phyloP scores from a whole-genome alignment of 2,329 filamentous ascomycete genomes.

The Torrubiellomyces zombiae region DNA sequence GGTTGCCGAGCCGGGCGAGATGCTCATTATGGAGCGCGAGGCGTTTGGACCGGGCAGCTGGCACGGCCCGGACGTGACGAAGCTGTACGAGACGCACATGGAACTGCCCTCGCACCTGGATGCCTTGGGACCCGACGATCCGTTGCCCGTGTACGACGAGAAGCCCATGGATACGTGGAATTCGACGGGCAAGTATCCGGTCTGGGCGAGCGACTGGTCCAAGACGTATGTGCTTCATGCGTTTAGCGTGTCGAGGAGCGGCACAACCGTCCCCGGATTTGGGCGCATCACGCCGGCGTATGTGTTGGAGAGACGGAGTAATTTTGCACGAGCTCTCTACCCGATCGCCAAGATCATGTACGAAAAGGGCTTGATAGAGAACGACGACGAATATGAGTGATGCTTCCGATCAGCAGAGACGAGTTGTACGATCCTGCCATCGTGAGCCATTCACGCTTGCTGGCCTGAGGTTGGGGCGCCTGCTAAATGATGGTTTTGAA shows the following conservation, averaged over 20 bases:
- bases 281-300: constrained; percentile 7
- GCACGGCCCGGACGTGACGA: constrained; percentile 2
- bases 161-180: constrained; percentile 1
- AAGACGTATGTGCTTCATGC: constrained; percentile 9
- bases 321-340: constrained; percentile 9
- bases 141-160: constrained; percentile 3
- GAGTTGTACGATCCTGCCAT: too few species aligned
- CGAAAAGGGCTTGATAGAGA: constrained; percentile 3
- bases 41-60: constrained; percentile 11
- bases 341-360: constrained; percentile 8
- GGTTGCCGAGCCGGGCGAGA: constrained; percentile 7
- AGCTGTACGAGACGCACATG: constrained; percentile 7
- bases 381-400: too few species aligned
- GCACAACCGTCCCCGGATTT: constrained; percentile 2
- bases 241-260: constrained; percentile 5
- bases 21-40: constrained; percentile 10
- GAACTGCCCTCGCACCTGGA: constrained; percentile 3
- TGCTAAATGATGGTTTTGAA: too few species aligned
- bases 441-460: too few species aligned
- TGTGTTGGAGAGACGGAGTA: constrained; percentile 9
- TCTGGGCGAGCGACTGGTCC: constrained; percentile 8
- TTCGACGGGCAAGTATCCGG: neutral
- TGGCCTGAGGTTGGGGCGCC: too few species aligned
- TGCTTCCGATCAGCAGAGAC: too few species aligned
- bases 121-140: neutral